phyloP scores from a whole-genome alignment of 768 basidiomycete genomes.

The Obba rivulosa region DNA sequence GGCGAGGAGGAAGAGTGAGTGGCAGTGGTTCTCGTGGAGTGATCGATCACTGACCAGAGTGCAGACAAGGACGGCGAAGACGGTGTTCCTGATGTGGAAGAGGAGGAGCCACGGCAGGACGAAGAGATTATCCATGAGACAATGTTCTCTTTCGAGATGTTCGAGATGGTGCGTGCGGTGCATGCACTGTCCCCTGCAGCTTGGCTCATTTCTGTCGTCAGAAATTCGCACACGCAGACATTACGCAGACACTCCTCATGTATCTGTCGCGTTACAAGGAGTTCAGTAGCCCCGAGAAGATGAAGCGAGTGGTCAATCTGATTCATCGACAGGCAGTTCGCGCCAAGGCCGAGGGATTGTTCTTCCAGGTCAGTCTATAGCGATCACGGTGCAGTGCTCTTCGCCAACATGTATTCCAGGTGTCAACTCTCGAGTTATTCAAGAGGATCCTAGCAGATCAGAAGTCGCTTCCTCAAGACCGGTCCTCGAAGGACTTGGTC shows the following conservation, averaged over 20 bases:
- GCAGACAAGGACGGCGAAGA: conserved; percentile 42
- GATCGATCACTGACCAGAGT: conserved; percentile 1
- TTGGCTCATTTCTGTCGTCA: conserved; percentile 31
- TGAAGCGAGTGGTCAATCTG: conserved; percentile 86
- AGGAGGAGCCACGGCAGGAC: conserved; percentile 54
- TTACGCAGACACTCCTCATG: conserved; percentile 76
- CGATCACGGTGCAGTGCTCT: conserved; percentile 2
- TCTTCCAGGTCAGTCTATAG: conserved; percentile 69
- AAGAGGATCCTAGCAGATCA: conserved; percentile 80
- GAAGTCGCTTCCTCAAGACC: conserved; percentile 70
- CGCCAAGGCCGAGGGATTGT: conserved; percentile 90
- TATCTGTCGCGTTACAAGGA: conserved; percentile 85
- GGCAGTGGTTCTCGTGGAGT: no score
- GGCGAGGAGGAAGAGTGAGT: conserved; percentile 35
- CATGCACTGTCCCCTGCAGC: background rate
- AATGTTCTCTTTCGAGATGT: conserved; percentile 86
- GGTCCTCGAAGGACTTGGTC: conserved; percentile 77
- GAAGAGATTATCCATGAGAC: conserved; percentile 76
- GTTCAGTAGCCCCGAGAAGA: conserved; percentile 70
- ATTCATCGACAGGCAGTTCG: conserved; percentile 89
- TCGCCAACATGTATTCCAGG: no score
- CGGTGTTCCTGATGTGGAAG: conserved; percentile 64
- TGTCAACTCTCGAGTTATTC: conserved; percentile 86
- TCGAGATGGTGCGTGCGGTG: conserved; percentile 65
- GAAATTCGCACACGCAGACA: conserved; percentile 88